Base-by-base conservation (phyloP, 2,329 filamentous ascomycete genomes). In the Annulohypoxylon truncatum region DNA sequence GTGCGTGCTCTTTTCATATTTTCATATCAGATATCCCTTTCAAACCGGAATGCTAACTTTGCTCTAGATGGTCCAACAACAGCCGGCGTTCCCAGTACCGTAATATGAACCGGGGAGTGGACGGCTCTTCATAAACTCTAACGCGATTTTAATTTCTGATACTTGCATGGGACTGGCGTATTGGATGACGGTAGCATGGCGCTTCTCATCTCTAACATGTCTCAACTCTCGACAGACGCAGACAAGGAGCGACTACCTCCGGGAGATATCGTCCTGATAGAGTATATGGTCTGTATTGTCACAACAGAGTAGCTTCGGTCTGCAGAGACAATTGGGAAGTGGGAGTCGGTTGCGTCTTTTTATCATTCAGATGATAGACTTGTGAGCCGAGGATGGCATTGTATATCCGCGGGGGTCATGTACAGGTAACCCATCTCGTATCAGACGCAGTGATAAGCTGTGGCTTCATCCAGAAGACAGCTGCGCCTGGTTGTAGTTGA, bases 1-100 rank as follows among this genome's bases (percentile, higher is more conserved):
- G 91, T 97, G 83, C 83, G 92, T 82, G 64, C 13, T 42, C 18
- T 18, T 52, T 51, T 26, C 15, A 18, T 42, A 9, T 18, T 52
- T 51, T 26, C 15, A 18, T 42, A 9, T 53, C 4, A 13, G 24
- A 26, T 20, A 15, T 26, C 2, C 28, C n/a, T 35, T 26, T 15
- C 15, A 10, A 18, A 9, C 10, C 5, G 40, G n/a, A 4, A 28
- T 48, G 58, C 70, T 76, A 65, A 76, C 24, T 48, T 48, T n/a
- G 42, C 7, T 57, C 12, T 64, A 77, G 78, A 64, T 80, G 79
- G 79, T 80, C 79, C 4, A 81, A 80, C 35, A 74, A 76, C 20
- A 72, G 78, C 6, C 78, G 78, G 58, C 64, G 69, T 15, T 50
- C 58, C 56, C 69, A 71, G 24, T 26, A 63, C 35, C 26, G 61